Base-by-base conservation (phyloP, 192 early-diverging fungal species). In the Oehlia diaphana region DNA sequence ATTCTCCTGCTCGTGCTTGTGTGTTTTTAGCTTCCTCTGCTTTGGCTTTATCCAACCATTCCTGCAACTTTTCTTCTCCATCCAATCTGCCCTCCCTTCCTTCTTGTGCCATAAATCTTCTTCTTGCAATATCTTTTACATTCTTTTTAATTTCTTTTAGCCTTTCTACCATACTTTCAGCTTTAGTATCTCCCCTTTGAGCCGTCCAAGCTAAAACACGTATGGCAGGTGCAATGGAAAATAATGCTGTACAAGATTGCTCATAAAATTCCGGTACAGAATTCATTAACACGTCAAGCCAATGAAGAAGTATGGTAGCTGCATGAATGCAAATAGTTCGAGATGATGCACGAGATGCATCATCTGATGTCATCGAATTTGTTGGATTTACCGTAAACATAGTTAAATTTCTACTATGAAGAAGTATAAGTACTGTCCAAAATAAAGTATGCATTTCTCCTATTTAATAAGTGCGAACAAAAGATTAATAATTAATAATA, bases 321-420 rank as follows among this genome's bases (percentile, higher is more conserved):
- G 77, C 77, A 68, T 78, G 63, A 78, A 78, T 23, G 47, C 77
- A 78, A 31, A 78, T 78, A n/a, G 77, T 69, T 68, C 69, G 77
- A 23, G 77, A 78, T n/a, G 66, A 68, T 68, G 69, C 9, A 49
- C 42, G 26, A 64, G 58, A 61, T 33, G 64, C 21, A 21, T 78
- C 77, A 28, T 78, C 39, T 37, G 33, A 14, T 3, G 72, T 23
- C 21, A 72, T 65, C 3, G 31, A 9, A 9, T 65, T 76, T 19
- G 61, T 47, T 26, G 39, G 19, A 68, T 64, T 49, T 19, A 65
- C 23, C 4, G 77, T 78, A 21, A 78, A 78, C 77, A 78, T 78
- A 28, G 77, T 69, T 8, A 78, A 35, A 78, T 78, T 78, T 28
- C 61, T 65, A 64, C 77, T 78, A 68, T 78, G 77, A 53, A 78